Base-by-base conservation (phyloP, 140 eudicot species). In the Bidens hawaiensis region DNA sequence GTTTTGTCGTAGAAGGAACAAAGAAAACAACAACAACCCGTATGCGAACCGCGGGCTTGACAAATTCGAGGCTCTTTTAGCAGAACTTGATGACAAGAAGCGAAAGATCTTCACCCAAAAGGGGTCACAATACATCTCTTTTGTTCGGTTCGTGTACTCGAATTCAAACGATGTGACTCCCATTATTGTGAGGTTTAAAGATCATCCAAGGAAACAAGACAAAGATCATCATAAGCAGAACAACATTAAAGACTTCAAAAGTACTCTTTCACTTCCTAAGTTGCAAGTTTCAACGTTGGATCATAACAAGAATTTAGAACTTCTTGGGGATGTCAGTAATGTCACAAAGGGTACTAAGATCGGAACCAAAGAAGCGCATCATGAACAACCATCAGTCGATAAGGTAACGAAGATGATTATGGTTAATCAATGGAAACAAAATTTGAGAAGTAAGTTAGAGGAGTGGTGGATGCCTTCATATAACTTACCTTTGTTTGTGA, bases 1-100 rank as follows among this genome's bases (percentile, higher is more conserved):
- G 14, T 74, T 66, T 66, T 58, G 63, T 54, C 51, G 71, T 1
- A 56, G 48, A 49, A 70, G 58, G 27, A 64, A 17, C 26, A 79
- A 76, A 55, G 75, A 58, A 11, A 60, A 46, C 51, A 26, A 40
- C 68, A 82, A 79, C 22, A 85, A 86, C 74, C 90, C 90, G 2
- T 86, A 82, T 23, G 62, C 95, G 2, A 49, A 51, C 42, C 87
- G 87, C 3, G 95, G 95, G 43, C 82, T 77, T 2, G 95, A 82
- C 41, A 86, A 80, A 46, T 86, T 77, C 50, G 73, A 77, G 48
- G 81, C 82, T 38, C 82, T 86, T 1, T 50, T 86, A 61, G 86
- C 95, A 0, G 95, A 86, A 30, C 79, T 86, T 18, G 95, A 86
- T 16, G 74, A 70, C 19, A 79, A 60, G 68, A 77, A 75, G 67